Base-by-base conservation (phyloP, 768 basidiomycete species). In the Suillus plorans region DNA sequence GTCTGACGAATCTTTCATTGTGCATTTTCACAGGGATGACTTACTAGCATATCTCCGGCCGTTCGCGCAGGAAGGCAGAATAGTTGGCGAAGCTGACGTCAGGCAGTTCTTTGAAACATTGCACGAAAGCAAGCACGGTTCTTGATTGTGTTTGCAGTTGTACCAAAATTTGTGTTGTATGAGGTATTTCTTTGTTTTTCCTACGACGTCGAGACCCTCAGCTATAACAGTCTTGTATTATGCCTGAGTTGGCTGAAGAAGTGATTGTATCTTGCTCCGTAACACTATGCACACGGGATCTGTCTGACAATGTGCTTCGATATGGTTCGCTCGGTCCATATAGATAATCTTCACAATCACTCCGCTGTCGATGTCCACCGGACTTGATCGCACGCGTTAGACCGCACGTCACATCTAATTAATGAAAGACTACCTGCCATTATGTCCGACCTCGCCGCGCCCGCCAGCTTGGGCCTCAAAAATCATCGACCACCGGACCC, bases 11-110 rank as follows among this genome's bases (percentile, higher is more conserved):
- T 13, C 63, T 25, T 44, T 28, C 10, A 59, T 59, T 18, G 12
- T 5, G 12, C 9, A 57, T 59, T 55, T 20, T 67, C 58, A 59
- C 67, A 92, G 92, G 65, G 91, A 94, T 69, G 84, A 88, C 63
- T 78, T 94, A 22, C 81, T 89, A 65, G 80, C 81, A 47, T 93
- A 88, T 73, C 81, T 94, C 34, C 86, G 89, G 2, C 91, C 92
- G 0, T 94, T 94, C 73, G 92, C 92, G 4, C 84, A 89, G 69
- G 82, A 89, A 71, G 91, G 89, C 22, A 89, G 87, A 69, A 81
- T 89, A 12, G 92, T 94, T 16, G 84, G 84, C 55, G 91, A 90
- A 73, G 78, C 82, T 55, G 92, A 93, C 72, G 87, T 94, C 60
- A 81, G 81, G 62, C 77, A 75, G 2, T 92, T 91, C 76, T 92